These are phyloP conservation scores for Oryza australiensis DNA, from an alignment of 176 grass and related monocot genomes.

Conservation along the genomic window DNA sequence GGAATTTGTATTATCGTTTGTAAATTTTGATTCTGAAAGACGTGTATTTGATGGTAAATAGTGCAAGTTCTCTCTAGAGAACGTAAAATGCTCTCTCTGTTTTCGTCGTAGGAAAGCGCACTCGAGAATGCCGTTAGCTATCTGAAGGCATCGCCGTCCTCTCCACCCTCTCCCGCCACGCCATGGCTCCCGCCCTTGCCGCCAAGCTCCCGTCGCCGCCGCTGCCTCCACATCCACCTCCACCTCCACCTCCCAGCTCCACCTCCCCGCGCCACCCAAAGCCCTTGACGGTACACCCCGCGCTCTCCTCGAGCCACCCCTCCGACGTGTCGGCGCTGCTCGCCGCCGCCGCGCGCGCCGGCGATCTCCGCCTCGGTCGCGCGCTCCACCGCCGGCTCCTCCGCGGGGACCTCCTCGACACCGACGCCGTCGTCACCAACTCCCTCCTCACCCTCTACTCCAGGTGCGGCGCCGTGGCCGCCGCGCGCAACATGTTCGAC, in stretches of 20 bases:
- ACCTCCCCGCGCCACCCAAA: conserved; percentile 11
- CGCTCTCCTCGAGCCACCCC: conserved; percentile 3
- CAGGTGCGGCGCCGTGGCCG: conserved; percentile 51
- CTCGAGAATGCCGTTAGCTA: not conserved
- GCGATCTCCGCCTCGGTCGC: conserved; percentile 45
- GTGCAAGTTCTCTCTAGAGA: too few species aligned
- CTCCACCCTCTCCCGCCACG: not conserved
- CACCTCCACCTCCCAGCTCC: not conserved
- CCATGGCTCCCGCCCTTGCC: conserved; percentile 20
- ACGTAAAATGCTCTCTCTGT: too few species aligned
- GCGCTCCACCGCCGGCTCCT: conserved; percentile 47
- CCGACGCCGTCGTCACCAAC: conserved; percentile 50
- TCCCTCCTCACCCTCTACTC: conserved; percentile 69
- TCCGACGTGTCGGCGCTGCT: conserved; percentile 39
- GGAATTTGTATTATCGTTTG: too few species aligned
- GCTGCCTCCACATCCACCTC: too few species aligned
- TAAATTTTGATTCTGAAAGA: too few species aligned
- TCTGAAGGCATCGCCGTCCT: conserved; percentile 2
- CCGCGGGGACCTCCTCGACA: conserved; percentile 27
- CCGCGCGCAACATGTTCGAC: conserved; percentile 52
- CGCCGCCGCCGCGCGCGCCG: conserved; percentile 28
- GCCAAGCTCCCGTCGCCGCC: conserved; percentile 12
- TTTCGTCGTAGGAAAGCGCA: too few species aligned
- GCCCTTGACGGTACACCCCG: not conserved
- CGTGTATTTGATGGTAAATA: too few species aligned